Percentiles rank a stretch among this genome's conserved stretches.
Evolutionary conservation across 2,329 filamentous ascomycete genomes (phyloP).

Genomic region (Diaporthe helianthi): DNA sequence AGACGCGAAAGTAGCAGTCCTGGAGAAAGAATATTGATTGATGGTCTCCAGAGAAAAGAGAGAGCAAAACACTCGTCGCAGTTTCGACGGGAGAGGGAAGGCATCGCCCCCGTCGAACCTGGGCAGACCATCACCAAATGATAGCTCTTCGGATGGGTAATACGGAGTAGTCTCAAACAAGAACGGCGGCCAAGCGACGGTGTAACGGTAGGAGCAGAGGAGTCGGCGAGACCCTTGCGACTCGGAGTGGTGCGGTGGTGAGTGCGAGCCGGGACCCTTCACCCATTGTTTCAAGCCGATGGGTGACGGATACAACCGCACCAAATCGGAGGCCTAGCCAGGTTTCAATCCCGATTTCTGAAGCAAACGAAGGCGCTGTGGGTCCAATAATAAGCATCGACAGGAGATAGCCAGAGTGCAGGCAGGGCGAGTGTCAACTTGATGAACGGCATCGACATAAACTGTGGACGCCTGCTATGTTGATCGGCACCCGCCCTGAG

Average conservation of each 20-base stretch:
- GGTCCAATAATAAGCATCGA: slow-evolving; percentile 8
- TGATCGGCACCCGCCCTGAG: slow-evolving; percentile 13
- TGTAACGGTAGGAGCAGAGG: too few species aligned
- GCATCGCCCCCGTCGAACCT: not conserved
- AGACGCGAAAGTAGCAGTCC: slow-evolving; percentile 11
- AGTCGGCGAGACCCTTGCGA: slow-evolving; percentile 19
- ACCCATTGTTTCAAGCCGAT: slow-evolving; percentile 21
- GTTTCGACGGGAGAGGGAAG: not conserved
- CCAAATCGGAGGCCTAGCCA: slow-evolving; percentile 19
- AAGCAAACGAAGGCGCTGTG: slow-evolving; percentile 16
- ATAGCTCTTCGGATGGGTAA: not conserved
- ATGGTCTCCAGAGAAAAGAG: slow-evolving; percentile 3
- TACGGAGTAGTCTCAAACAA: slow-evolving; percentile 23
- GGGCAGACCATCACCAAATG: slow-evolving; percentile 8
- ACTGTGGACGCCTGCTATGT: slow-evolving; percentile 17
- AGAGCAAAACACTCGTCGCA: not conserved
- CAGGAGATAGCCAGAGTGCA: slow-evolving; percentile 12
- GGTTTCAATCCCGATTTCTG: slow-evolving; percentile 22
- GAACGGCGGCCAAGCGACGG: slow-evolving; percentile 19
- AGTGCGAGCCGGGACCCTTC: slow-evolving; percentile 20
- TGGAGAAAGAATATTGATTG: not conserved
- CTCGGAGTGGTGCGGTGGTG: not conserved
- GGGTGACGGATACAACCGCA: slow-evolving; percentile 22
- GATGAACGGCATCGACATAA: slow-evolving; percentile 19
- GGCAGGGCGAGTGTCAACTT: slow-evolving; percentile 16